phyloP scores from a whole-genome alignment of 345 rosid genomes.

The Firmiana major region DNA sequence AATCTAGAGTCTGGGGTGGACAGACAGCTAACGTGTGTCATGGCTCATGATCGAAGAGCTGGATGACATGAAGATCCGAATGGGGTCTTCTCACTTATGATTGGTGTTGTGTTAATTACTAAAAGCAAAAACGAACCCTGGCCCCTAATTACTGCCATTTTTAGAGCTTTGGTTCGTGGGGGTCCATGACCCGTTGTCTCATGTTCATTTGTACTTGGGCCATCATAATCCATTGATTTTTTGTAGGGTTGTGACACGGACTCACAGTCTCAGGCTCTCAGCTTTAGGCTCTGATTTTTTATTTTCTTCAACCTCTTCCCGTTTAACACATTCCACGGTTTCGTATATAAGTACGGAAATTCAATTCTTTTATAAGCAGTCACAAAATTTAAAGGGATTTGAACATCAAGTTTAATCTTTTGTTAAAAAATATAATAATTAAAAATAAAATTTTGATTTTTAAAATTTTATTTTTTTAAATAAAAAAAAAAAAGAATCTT shows the following conservation, averaged over 20 bases:
- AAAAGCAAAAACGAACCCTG: not conserved
- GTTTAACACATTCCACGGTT: too few relatives aligned
- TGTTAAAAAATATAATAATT: too few relatives aligned
- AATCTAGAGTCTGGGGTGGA: not conserved
- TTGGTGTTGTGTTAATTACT: not conserved
- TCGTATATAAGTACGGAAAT: too few relatives aligned
- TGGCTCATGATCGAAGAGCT: slow-evolving; percentile 20
- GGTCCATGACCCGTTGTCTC: not conserved
- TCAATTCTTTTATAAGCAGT: too few relatives aligned
- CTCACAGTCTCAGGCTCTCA: not conserved
- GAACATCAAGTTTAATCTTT: too few relatives aligned
- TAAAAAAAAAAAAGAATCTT: too few relatives aligned
- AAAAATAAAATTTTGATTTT: too few relatives aligned
- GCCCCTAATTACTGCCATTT: not conserved
- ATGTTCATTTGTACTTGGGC: not conserved
- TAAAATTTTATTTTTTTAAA: too few relatives aligned
- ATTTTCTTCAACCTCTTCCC: too few relatives aligned
- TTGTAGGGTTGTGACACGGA: not conserved
- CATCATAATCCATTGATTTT: not conserved
- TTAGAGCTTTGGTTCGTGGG: not conserved
- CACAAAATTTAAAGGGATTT: too few relatives aligned
- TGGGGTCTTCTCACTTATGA: not conserved
- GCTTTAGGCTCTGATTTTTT: not conserved
- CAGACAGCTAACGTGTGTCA: not conserved
- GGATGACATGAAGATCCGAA: not conserved